phyloP scores from a whole-genome alignment of 331 rosid species.

The Erythrophleum ivorense region DNA sequence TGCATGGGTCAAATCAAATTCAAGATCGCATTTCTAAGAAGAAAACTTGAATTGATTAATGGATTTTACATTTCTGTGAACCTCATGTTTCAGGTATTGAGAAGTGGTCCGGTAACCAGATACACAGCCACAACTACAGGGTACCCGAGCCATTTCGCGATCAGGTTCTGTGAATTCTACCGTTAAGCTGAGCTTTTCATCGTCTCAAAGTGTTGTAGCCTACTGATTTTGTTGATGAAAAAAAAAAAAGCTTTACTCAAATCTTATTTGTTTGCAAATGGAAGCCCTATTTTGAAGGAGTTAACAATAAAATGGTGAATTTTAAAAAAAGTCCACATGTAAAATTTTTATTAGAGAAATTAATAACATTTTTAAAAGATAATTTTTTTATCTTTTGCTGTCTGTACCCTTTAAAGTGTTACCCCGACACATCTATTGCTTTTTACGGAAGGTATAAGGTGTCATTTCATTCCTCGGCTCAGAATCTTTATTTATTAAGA shows the following conservation, averaged over 20 bases:
- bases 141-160: conserved; percentile 42
- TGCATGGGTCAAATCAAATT: neutral
- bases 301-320: too few relatives aligned
- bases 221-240: too few relatives aligned
- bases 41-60: neutral
- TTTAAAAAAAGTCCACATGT: too few relatives aligned
- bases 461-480: neutral
- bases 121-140: conserved; percentile 53
- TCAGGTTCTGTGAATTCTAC: conserved; percentile 32
- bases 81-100: conserved; percentile 39
- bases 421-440: neutral
- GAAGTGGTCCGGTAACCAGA: conserved; percentile 47
- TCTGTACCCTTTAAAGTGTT: neutral
- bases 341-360: too few relatives aligned
- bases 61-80: neutral
- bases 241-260: too few relatives aligned
- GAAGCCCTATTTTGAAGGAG: too few relatives aligned
- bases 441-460: neutral
- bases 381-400: too few relatives aligned
- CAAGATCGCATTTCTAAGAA: neutral
- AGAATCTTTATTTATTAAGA: neutral
- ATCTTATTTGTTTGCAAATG: too few relatives aligned
- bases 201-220: neutral
- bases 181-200: neutral
- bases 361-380: too few relatives aligned